These are phyloP conservation scores for Aspergillus oerlinghausenensis DNA, from an alignment of 2,329 filamentous ascomycete genomes.

Conservation along the genomic window DNA sequence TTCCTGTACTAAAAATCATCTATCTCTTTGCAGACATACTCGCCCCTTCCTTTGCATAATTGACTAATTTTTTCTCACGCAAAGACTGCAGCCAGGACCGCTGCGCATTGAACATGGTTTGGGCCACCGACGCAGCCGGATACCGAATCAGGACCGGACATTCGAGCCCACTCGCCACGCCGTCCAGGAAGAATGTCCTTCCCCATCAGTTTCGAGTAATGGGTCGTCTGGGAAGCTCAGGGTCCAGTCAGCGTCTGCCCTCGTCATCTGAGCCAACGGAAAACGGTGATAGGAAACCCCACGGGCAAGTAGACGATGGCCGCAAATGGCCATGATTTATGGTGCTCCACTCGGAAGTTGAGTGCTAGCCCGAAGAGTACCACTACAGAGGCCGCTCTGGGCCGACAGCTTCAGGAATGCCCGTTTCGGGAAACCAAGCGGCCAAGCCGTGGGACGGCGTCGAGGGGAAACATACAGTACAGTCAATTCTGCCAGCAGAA, in stretches of 20 bases:
- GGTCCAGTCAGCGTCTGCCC: conserved; percentile 1
- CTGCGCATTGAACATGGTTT: conserved; percentile 1
- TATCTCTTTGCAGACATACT: background rate
- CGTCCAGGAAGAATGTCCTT: background rate
- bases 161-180: conserved; percentile 9
- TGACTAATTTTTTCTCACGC: background rate
- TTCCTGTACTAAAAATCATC: background rate
- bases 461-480: background rate
- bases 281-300: conserved; percentile 6
- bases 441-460: conserved; percentile 9
- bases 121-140: conserved; percentile 7
- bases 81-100: background rate
- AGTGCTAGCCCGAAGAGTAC: conserved; percentile 3
- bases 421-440: conserved; percentile 22
- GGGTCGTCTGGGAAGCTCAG: conserved; percentile 1
- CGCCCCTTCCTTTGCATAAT: conserved; percentile 1
- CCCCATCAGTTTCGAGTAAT: background rate
- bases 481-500: background rate
- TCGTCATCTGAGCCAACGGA: conserved; percentile 1
- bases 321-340: conserved; percentile 17
- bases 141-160: conserved; percentile 8
- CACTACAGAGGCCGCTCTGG: conserved; percentile 18
- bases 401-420: conserved; percentile 17
- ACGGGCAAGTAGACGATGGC: conserved; percentile 4
- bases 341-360: conserved; percentile 8